A percentile compares a stretch with the other conserved stretches of the same genome.
Conservation (phyloP, 139 green algal species). For the Micractinium conductrix region DNA sequence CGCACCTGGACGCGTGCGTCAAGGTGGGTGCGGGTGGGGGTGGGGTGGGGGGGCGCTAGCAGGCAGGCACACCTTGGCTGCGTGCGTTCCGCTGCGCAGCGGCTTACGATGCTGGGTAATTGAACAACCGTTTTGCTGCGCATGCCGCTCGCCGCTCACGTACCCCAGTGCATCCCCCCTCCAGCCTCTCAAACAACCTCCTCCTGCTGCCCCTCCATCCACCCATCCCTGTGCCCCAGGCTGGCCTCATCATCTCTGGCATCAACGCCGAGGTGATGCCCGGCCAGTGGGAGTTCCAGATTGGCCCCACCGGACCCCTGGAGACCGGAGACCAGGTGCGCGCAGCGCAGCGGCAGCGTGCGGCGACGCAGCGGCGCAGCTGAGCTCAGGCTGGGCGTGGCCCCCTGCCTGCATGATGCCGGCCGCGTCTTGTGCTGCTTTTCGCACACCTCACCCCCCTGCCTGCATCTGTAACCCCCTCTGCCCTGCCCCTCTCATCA, state of each 20-base stretch:
- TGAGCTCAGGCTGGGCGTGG: too few species aligned
- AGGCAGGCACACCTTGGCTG: not conserved
- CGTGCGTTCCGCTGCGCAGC: too few species aligned
- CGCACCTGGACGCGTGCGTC: slow-evolving; percentile 89
- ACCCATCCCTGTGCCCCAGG: slow-evolving; percentile 16
- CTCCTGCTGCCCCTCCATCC: not conserved
- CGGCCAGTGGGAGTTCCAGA: slow-evolving; percentile 95
- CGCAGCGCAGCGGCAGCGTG: too few species aligned
- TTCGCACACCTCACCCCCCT: not conserved
- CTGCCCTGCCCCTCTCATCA: not conserved
- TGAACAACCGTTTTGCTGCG: too few species aligned
- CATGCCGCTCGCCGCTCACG: too few species aligned
- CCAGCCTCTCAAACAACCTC: not conserved
- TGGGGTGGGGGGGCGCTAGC: not conserved
- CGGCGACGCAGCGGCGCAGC: too few species aligned
- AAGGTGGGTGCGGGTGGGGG: slow-evolving; percentile 37
- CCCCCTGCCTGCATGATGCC: too few species aligned
- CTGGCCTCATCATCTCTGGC: slow-evolving; percentile 81
- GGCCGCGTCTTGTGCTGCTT: too few species aligned
- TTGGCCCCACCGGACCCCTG: slow-evolving; percentile 83
- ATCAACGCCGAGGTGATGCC: slow-evolving; percentile 95
- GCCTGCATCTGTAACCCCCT: not conserved
- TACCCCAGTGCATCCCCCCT: not conserved
- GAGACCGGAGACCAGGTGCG: slow-evolving; percentile 78
- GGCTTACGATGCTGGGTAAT: too few species aligned